Percentiles rank a stretch among this genome's conserved stretches.
phyloP scores from a whole-genome alignment of 169 alveolate genomes.

The Plasmodium malariae region DNA sequence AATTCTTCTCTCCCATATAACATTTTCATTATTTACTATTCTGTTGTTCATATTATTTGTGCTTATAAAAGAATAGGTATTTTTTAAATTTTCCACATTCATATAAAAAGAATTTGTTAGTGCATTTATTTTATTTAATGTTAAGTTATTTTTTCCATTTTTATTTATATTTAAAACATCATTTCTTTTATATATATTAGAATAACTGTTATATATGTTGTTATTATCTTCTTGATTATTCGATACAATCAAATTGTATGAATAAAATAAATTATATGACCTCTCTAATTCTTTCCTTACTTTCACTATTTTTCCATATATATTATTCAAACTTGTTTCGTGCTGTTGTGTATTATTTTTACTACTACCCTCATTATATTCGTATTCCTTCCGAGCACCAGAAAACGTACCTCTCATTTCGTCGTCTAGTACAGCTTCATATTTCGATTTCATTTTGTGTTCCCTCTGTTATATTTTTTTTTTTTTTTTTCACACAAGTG shows the following conservation, averaged over 20 bases:
- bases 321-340: conserved; percentile 20
- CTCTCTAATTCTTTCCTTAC: conserved; percentile 68
- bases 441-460: conserved; percentile 32
- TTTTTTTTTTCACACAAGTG: too few species aligned
- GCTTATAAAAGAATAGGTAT: conserved; percentile 47
- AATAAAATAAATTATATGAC: conserved; percentile 54
- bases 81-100: conserved; percentile 59
- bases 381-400: neutral
- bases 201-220: neutral
- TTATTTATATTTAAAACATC: conserved; percentile 10
- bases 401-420: neutral
- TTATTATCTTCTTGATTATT: conserved; percentile 11
- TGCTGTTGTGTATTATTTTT: neutral
- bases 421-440: conserved; percentile 36
- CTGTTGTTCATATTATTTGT: conserved; percentile 39
- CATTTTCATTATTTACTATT: conserved; percentile 36
- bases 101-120: conserved; percentile 67
- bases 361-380: neutral
- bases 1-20: conserved; percentile 62
- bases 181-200: conserved; percentile 25
- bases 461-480: too few species aligned
- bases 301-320: conserved; percentile 54
- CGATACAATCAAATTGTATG: conserved; percentile 48
- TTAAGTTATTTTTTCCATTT: conserved; percentile 45
- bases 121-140: conserved; percentile 69